Percentiles rank a stretch among this genome's conserved stretches.
Evolutionary conservation across 192 early-diverging fungal genomes (phyloP).

Genomic region (Dissophora ornata): DNA sequence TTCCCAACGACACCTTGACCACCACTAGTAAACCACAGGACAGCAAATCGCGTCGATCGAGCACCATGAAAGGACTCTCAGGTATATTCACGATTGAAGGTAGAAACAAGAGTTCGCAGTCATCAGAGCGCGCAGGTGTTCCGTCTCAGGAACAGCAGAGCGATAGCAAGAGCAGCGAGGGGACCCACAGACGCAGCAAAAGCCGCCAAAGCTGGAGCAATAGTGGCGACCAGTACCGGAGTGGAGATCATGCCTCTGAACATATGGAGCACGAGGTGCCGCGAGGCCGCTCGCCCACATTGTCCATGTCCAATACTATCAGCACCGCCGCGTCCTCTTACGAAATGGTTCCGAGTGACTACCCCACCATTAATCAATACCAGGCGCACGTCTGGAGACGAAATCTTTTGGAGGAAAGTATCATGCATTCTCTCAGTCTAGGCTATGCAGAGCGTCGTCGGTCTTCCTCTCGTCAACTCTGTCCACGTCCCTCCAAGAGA

Average conservation of each 20-base stretch:
- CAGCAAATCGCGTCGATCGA: conserved; percentile 1
- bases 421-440: conserved; percentile 46
- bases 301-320: conserved; percentile 37
- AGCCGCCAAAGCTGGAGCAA: not conserved
- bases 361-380: conserved; percentile 21
- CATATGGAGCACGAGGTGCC: conserved; percentile 48
- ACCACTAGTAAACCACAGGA: not conserved
- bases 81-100: conserved; percentile 14
- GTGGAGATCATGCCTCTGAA: conserved; percentile 16
- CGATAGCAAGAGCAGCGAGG: conserved; percentile 25
- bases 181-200: conserved; percentile 3
- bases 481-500: conserved; percentile 11
- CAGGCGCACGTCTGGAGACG: conserved; percentile 46
- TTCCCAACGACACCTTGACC: not conserved
- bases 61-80: conserved; percentile 22
- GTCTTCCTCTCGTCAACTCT: conserved; percentile 26
- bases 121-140: not conserved
- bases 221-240: not conserved
- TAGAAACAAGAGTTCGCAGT: not conserved
- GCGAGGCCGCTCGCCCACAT: conserved; percentile 35
- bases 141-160: not conserved
- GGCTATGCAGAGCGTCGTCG: conserved; percentile 40
- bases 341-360: conserved; percentile 24
- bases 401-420: conserved; percentile 45
- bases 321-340: conserved; percentile 32